Base-by-base conservation (phyloP, 139 green algal species). In the Trebouxia sp. region DNA sequence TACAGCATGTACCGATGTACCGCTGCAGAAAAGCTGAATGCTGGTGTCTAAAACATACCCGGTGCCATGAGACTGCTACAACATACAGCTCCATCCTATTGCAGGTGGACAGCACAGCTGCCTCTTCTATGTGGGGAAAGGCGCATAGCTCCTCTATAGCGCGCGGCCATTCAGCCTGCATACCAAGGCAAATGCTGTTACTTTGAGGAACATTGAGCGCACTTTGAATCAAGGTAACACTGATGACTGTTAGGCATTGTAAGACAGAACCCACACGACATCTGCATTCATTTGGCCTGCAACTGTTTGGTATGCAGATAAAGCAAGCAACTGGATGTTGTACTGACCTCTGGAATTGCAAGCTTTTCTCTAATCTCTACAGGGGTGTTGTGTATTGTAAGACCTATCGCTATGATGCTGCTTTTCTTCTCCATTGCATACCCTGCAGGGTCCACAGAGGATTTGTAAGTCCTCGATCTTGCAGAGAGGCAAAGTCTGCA, bases 11-110 rank as follows among this genome's bases (percentile, higher is more conserved):
- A n/a, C n/a, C n/a, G n/a, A n/a, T n/a, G n/a, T n/a, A n/a, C n/a
- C n/a, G 26, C 10, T n/a, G 58, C 58, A 70, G 58, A 76, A 30
- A 47, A 26, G 28, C n/a, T 24, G 10, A 15, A 15, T 42, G 1
- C 47, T 35, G n/a, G n/a, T 53, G 47, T 53, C 4, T 26, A 17
- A 38, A 53, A 30, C 80, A 65, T 47, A 85, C 75, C 78, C 96
- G 83, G 87, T 99, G 93, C 90, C 93, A 99, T 28, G 89, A 96
- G 11, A 98, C 86, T 3, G 88, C 97, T n/a, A 98, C 93, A 5
- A 97, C 91, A 77, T 99, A 99, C 8, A 99, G 88, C 90, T 99
- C 97, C 95, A 99, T 97, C 65, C 97, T 92, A 89, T 99, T 99
- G 92, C 97, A 99, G 26, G 97, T 99, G 35, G 92, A 98, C 38